These are phyloP conservation scores for Pythium brassicae DNA, from an alignment of 352 stramenopile genomes.

Conservation along the genomic window DNA sequence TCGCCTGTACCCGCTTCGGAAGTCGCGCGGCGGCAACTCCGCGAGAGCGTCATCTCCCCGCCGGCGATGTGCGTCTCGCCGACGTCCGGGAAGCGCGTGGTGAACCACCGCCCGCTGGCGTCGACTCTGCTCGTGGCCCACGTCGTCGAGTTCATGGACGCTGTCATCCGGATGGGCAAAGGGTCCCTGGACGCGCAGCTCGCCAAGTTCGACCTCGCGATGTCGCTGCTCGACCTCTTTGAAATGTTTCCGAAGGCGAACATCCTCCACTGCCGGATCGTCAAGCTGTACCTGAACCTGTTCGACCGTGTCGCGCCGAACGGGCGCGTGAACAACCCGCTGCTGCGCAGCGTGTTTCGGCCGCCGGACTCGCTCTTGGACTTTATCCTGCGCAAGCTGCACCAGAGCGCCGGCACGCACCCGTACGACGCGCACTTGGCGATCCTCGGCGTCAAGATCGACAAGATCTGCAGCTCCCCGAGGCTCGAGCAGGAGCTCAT, in stretches of 20 bases:
- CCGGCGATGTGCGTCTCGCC: conserved; percentile 32
- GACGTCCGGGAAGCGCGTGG: conserved; percentile 39
- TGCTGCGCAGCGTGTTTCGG: conserved; percentile 66
- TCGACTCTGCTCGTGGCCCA: conserved; percentile 63
- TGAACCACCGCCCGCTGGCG: conserved; percentile 59
- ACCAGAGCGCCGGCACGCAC: conserved; percentile 40
- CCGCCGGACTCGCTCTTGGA: conserved; percentile 60
- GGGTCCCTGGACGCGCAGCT: conserved; percentile 53
- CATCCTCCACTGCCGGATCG: conserved; percentile 64
- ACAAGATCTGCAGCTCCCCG: conserved; percentile 72
- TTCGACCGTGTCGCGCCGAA: conserved; percentile 58
- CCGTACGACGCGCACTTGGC: conserved; percentile 68
- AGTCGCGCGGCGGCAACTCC: conserved; percentile 9
- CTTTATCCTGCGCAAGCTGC: conserved; percentile 66
- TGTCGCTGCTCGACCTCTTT: conserved; percentile 65
- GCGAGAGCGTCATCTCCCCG: conserved; percentile 10
- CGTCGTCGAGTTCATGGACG: conserved; percentile 62
- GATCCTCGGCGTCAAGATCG: conserved; percentile 76
- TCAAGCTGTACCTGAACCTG: conserved; percentile 67
- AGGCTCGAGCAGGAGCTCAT: conserved; percentile 75
- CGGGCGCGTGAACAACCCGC: conserved; percentile 68
- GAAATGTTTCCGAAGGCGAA: conserved; percentile 68
- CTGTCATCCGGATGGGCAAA: conserved; percentile 55
- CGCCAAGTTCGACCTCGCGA: conserved; percentile 46
- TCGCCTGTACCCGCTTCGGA: background rate